Evolutionary conservation across 2,329 filamentous ascomycete species (phyloP), one percentile per base, ranked within the genome.

Genomic region (Lecanicillium sp.): DNA sequence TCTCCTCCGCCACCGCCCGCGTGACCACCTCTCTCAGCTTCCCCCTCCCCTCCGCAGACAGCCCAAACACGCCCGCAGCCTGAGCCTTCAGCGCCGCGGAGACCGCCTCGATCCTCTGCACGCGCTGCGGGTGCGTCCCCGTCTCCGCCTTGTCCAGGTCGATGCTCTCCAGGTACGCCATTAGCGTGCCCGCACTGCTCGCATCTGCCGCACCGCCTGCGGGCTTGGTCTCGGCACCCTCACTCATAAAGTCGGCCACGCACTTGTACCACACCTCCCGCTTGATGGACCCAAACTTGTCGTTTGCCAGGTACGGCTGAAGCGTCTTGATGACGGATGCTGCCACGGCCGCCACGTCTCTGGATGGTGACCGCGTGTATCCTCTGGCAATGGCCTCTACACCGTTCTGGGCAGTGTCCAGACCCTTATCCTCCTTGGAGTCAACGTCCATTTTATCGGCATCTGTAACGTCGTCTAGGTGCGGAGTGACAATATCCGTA

Each of bases 361-460:
- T 56, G 76, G 44, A 66, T 39, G 56, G 60, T 1, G 59, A 57
- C 1, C 68, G 68, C 52, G 66, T 72, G 51, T 79, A 80, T 2
- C 74, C 74, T 11, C 68, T 68, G 10, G 73, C 68, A 1, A 76
- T 58, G 0, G 72, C 74, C 55, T 78, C 74, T 3, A 81, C 54
- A 0, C 70, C 77, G n/a, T 69, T 72, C 30, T 68, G 69, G 1
- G 70, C 69, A 5, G 74, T 74, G 51, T 67, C 67, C 9, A 65
- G 66, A 8, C 65, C 62, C 0, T 69, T 52, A 30, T 73, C 66
- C 29, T 73, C 71, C 50, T 73, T 71, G 8, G 72, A 72, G 59
- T 86, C 83, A 19, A 86, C 68, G 15, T 89, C 85, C 84, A 89
- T 89, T 48, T 74, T 73, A 52, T 84, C 79, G 38, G 79, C 78